Conservation (phyloP, 495 filamentous ascomycete genomes). For the Endocarpon pusillum region DNA sequence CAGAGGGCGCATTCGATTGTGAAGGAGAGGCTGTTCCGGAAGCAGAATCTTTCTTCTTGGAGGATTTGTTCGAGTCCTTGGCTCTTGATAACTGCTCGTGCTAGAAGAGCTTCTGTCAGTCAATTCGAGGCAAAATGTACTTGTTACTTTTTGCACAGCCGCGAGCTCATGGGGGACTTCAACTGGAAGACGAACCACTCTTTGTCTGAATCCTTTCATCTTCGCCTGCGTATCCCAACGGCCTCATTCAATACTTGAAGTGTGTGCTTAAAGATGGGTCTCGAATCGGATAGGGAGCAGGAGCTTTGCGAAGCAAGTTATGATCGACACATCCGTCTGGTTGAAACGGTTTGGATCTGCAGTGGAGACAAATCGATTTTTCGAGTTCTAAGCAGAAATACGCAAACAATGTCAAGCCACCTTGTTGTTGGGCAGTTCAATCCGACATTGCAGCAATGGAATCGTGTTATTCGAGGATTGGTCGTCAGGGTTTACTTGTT, state of each 20-base stretch:
- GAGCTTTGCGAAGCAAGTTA: no score
- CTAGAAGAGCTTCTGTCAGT: constrained; percentile 26
- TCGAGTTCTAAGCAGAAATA: no score
- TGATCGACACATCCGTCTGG: no score
- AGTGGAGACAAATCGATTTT: no score
- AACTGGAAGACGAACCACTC: constrained; percentile 59
- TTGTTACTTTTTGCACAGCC: constrained; percentile 5
- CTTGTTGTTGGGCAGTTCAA: no score
- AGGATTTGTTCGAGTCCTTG: constrained; percentile 82
- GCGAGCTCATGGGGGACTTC: constrained; percentile 1
- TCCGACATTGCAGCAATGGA: no score
- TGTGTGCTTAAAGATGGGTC: constrained; percentile 1
- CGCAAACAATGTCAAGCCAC: no score
- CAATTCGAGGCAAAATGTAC: constrained; percentile 6
- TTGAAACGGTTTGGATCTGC: no score
- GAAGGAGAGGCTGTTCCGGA: constrained; percentile 67
- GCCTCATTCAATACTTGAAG: constrained; percentile 2
- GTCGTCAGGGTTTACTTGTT: no score
- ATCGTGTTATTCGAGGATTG: no score
- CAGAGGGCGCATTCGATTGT: constrained; percentile 31
- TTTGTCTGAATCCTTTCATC: constrained; percentile 97
- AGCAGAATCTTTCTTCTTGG: constrained; percentile 80
- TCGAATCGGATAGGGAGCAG: no score
- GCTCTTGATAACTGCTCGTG: constrained; percentile 86
- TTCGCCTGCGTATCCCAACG: constrained; percentile 17